Evolutionary conservation across 1,284 basidiomycete species (phyloP).

Genomic region (Pseudomicrostroma phylloplanum): DNA sequence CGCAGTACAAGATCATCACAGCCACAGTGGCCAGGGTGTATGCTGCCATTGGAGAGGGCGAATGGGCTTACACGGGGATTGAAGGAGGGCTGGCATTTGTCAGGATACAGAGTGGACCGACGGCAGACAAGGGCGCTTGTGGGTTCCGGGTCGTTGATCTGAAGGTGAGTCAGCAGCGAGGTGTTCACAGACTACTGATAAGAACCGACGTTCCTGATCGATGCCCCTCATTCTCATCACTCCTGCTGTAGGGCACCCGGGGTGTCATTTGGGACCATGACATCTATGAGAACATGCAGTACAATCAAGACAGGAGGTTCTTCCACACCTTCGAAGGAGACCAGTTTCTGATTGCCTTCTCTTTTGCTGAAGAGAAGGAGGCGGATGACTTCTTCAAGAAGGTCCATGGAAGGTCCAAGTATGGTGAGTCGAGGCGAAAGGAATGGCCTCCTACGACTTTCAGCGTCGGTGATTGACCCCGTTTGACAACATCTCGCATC

Average conservation of each 20-base stretch:
- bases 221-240: neutral
- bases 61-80: slow-evolving; percentile 42
- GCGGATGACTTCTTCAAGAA: slow-evolving; percentile 86
- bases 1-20: slow-evolving; percentile 45
- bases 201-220: neutral
- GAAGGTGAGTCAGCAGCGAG: slow-evolving; percentile 18
- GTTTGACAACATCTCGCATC: neutral
- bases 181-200: neutral
- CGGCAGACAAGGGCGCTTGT: slow-evolving; percentile 24
- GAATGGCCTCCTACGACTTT: neutral
- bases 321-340: slow-evolving; percentile 91
- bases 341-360: slow-evolving; percentile 80
- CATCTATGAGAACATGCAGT: slow-evolving; percentile 76
- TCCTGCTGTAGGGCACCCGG: slow-evolving; percentile 63
- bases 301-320: slow-evolving; percentile 78
- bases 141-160: slow-evolving; percentile 44
- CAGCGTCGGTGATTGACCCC: neutral
- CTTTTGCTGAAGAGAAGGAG: slow-evolving; percentile 81
- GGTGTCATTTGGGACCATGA: slow-evolving; percentile 93
- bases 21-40: slow-evolving; percentile 48
- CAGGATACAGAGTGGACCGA: slow-evolving; percentile 19
- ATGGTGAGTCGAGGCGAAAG: slow-evolving; percentile 53
- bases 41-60: slow-evolving; percentile 29
- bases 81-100: slow-evolving; percentile 48
- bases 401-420: slow-evolving; percentile 65